Percentiles rank a stretch among this genome's conserved stretches.
phyloP scores from a whole-genome alignment of 2,329 filamentous ascomycete genomes.

The Mariannaea sp. region DNA sequence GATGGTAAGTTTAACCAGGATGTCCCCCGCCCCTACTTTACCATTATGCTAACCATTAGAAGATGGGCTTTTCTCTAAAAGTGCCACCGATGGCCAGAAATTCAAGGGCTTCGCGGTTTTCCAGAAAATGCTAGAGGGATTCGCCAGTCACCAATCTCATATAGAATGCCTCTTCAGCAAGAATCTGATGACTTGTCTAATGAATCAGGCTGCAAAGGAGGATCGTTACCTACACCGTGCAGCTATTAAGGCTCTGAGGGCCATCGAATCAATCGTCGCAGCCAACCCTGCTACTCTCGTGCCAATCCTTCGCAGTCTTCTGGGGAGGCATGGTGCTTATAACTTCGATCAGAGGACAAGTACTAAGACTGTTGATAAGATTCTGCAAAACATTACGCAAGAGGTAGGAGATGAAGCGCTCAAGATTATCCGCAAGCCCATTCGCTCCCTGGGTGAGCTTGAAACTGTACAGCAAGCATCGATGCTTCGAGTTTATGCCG shows the following conservation, averaged over 20 bases:
- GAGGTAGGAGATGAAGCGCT: conserved; percentile 61
- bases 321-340: conserved; percentile 70
- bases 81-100: conserved; percentile 85
- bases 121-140: conserved; percentile 68
- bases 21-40: no score
- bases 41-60: conserved; percentile 30
- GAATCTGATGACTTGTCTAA: conserved; percentile 80
- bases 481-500: conserved; percentile 55
- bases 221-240: conserved; percentile 81
- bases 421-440: conserved; percentile 52
- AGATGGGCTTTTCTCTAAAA: conserved; percentile 84
- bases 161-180: conserved; percentile 73
- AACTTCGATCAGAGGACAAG: conserved; percentile 88
- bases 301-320: conserved; percentile 67
- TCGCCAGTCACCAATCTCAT: conserved; percentile 52
- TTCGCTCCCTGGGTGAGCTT: conserved; percentile 38
- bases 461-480: conserved; percentile 38
- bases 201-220: conserved; percentile 79
- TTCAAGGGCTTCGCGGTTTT: conserved; percentile 91
- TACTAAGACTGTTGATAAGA: conserved; percentile 79
- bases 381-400: conserved; percentile 65
- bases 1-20: conserved; percentile 67
- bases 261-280: conserved; percentile 68
- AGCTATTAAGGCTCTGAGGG: conserved; percentile 75
- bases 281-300: conserved; percentile 63